Percentiles rank a stretch among this genome's conserved stretches.
Conservation (phyloP, 805 yeast species). For the Schizosaccharomyces osmophilus region DNA sequence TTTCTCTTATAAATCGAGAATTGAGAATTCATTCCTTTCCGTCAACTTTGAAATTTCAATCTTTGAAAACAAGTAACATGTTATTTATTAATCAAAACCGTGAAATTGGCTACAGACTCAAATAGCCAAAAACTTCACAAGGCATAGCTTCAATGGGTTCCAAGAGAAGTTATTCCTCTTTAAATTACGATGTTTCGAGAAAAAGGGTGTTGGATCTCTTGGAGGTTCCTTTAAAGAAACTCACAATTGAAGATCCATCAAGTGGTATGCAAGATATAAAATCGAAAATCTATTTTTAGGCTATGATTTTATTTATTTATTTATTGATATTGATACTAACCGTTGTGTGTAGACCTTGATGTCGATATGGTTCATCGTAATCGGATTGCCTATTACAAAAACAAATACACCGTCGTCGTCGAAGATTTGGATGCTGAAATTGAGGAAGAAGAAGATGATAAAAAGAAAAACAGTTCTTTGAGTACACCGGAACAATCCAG, state of each 20-base stretch:
- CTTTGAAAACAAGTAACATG: too few relatives aligned
- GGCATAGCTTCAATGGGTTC: not conserved
- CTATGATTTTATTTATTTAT: too few relatives aligned
- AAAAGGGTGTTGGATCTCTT: not conserved
- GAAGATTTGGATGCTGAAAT: not conserved
- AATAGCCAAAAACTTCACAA: not conserved
- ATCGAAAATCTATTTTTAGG: too few relatives aligned
- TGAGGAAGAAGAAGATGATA: not conserved
- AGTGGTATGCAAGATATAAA: not conserved
- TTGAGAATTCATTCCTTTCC: too few relatives aligned
- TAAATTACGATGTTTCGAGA: not conserved
- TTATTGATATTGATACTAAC: not conserved
- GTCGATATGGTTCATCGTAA: not conserved
- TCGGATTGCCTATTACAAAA: not conserved
- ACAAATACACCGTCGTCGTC: not conserved
- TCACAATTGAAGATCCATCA: not conserved
- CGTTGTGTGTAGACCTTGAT: not conserved
- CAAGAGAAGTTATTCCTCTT: not conserved
- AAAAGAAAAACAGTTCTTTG: not conserved
- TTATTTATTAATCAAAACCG: too few relatives aligned
- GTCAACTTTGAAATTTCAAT: too few relatives aligned
- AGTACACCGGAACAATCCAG: not conserved
- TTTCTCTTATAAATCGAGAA: too few relatives aligned
- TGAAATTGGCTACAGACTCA: too few relatives aligned
- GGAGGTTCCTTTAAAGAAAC: not conserved